Conservation (phyloP, 345 rosid species). For the Gossypium rotundifolium region DNA sequence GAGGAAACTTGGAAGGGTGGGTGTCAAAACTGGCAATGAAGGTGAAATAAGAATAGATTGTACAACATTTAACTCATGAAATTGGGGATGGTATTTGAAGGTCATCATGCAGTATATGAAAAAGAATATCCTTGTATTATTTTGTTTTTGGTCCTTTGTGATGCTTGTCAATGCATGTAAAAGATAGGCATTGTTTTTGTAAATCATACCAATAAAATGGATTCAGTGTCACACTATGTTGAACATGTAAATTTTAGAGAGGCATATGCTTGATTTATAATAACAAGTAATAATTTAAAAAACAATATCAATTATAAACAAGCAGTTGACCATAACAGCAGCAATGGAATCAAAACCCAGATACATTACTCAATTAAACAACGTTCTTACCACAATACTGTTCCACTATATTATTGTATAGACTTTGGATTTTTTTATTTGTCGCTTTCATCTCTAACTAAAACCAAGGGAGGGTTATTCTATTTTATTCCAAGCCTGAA, state of each 20-base stretch:
- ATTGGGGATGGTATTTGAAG: neutral
- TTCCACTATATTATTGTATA: neutral
- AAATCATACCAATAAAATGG: neutral
- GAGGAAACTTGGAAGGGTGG: conserved; percentile 70
- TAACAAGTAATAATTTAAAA: neutral
- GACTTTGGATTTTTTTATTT: neutral
- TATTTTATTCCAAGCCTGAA: neutral
- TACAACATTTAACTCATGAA: conserved; percentile 40
- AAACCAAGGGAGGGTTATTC: neutral
- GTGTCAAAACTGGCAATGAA: conserved; percentile 1
- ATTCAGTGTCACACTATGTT: neutral
- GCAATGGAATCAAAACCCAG: neutral
- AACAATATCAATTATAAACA: neutral
- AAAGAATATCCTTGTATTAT: no score
- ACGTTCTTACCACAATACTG: neutral
- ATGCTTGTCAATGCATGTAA: neutral
- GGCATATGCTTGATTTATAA: neutral
- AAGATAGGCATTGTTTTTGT: neutral
- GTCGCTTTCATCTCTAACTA: neutral
- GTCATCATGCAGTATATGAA: no score
- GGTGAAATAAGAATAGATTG: conserved; percentile 74
- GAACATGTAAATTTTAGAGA: no score
- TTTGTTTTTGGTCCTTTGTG: neutral
- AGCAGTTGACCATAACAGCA: neutral
- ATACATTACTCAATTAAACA: neutral